A percentile compares a stretch with the other conserved stretches of the same genome.
Conservation (phyloP, 2,329 filamentous ascomycete genomes). For the Trichophyton simii region DNA sequence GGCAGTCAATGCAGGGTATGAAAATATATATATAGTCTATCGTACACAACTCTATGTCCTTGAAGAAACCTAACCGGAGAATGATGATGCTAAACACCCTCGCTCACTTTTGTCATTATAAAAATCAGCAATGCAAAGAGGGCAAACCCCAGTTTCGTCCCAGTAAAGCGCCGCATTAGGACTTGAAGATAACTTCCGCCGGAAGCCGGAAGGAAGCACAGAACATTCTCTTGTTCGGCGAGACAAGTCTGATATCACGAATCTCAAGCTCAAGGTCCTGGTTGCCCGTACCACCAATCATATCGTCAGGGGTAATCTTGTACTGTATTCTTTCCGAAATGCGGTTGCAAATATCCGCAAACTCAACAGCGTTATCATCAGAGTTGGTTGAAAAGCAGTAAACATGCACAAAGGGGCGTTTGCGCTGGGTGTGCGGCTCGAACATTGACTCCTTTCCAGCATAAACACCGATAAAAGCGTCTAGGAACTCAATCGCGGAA, state of each 20-base stretch:
- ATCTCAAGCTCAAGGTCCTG: slow-evolving; percentile 47
- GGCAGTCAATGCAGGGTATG: neutral
- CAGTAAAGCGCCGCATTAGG: neutral
- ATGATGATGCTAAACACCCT: neutral
- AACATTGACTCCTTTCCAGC: slow-evolving; percentile 56
- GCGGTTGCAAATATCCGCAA: slow-evolving; percentile 51
- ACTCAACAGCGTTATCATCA: slow-evolving; percentile 54
- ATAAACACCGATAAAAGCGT: slow-evolving; percentile 67
- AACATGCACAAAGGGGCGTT: slow-evolving; percentile 75
- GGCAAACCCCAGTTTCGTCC: neutral
- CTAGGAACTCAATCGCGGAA: slow-evolving; percentile 71
- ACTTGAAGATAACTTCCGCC: slow-evolving; percentile 61
- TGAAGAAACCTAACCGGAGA: neutral
- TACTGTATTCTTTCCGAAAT: slow-evolving; percentile 51
- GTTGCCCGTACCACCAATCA: slow-evolving; percentile 40
- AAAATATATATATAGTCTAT: slow-evolving; percentile 2
- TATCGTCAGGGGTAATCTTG: slow-evolving; percentile 43
- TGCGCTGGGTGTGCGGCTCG: slow-evolving; percentile 42
- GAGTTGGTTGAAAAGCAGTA: slow-evolving; percentile 85
- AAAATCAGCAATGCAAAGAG: neutral
- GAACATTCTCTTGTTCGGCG: slow-evolving; percentile 92
- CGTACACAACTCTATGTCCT: neutral
- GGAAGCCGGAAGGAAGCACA: slow-evolving; percentile 87
- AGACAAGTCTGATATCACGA: slow-evolving; percentile 67
- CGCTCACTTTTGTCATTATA: neutral